Conservation (phyloP, 345 rosid species). For the Salix koriyanagi region DNA sequence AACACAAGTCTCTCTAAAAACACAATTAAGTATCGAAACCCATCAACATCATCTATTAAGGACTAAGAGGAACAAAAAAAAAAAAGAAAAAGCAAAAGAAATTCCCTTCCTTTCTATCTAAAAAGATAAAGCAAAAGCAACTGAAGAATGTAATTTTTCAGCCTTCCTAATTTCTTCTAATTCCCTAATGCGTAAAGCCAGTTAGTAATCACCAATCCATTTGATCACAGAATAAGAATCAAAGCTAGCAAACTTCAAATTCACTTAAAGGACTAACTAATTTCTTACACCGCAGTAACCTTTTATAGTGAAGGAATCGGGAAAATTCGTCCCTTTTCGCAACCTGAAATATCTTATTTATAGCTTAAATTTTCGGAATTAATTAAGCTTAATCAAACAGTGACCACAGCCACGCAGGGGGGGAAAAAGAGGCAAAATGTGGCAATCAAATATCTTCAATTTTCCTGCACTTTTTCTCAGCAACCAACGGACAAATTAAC, state of each 20-base stretch:
- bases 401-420: too few species aligned
- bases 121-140: not conserved
- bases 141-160: not conserved
- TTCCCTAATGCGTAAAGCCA: not conserved
- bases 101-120: not conserved
- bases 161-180: not conserved
- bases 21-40: not conserved
- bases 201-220: not conserved
- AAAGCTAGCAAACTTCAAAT: not conserved
- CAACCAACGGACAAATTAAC: too few species aligned
- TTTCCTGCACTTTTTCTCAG: too few species aligned
- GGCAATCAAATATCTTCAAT: too few species aligned
- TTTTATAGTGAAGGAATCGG: too few species aligned
- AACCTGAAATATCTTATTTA: too few species aligned
- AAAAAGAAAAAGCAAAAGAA: not conserved
- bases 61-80: not conserved
- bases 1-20: too few species aligned
- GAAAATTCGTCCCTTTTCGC: too few species aligned
- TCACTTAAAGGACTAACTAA: not conserved
- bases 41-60: not conserved
- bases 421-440: too few species aligned
- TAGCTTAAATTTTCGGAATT: too few species aligned
- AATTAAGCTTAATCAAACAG: too few species aligned
- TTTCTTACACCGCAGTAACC: not conserved
- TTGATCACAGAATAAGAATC: not conserved